Evolutionary conservation across 1,284 basidiomycete genomes (phyloP).

Genomic region (Leccinum subatratum): DNA sequence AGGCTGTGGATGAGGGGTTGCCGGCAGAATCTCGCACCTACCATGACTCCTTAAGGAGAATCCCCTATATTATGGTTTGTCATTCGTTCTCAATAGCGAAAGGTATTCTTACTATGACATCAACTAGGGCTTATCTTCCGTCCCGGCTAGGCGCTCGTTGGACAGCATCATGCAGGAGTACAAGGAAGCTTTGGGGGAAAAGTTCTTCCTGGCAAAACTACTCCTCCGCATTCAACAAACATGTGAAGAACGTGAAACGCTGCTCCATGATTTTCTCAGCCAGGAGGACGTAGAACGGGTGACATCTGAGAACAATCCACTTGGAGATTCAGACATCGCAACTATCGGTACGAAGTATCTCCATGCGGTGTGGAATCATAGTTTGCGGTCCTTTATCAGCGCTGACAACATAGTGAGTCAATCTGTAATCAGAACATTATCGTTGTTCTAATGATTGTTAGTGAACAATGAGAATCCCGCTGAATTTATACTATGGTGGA

Average conservation of each 20-base stretch:
- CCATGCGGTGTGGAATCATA: neutral
- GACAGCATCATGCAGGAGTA: neutral
- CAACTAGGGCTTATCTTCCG: neutral
- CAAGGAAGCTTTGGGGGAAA: neutral
- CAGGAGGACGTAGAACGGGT: neutral
- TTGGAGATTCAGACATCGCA: neutral
- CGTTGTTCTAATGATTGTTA: neutral
- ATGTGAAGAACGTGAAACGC: neutral
- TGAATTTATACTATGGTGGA: neutral
- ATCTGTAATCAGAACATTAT: neutral
- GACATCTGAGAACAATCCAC: neutral
- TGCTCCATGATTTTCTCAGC: neutral
- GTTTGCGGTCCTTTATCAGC: neutral
- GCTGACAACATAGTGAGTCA: neutral
- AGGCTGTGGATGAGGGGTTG: too few species aligned
- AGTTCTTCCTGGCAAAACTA: neutral
- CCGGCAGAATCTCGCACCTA: neutral
- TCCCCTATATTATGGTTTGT: neutral
- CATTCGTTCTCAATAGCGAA: neutral
- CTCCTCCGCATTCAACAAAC: constrained; percentile 1
- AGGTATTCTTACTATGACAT: neutral
- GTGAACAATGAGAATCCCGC: neutral
- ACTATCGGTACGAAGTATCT: neutral
- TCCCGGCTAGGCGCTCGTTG: neutral
- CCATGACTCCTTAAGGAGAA: neutral